Conservation (phyloP, 371 early-diverging fungal species). For the Mortierella sp. region DNA sequence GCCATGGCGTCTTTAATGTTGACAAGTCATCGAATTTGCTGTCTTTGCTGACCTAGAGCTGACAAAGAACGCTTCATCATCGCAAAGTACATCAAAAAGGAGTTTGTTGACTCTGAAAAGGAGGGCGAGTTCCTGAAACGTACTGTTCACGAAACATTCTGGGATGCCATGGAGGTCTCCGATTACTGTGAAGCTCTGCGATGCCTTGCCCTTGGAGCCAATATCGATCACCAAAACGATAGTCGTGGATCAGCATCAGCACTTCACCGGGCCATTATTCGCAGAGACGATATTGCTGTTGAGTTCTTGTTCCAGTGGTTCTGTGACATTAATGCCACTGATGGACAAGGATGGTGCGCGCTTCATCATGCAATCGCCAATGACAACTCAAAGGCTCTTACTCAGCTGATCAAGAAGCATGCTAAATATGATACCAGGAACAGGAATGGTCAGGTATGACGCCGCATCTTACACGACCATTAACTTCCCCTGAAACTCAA, state of each 20-base stretch:
- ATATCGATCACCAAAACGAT: constrained; percentile 74
- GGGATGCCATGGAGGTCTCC: constrained; percentile 65
- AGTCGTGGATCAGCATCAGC: constrained; percentile 62
- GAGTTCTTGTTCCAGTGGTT: constrained; percentile 81
- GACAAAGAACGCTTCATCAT: constrained; percentile 76
- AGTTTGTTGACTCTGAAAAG: constrained; percentile 59
- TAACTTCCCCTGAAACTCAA: neutral
- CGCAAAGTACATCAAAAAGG: constrained; percentile 80
- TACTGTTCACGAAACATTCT: constrained; percentile 59
- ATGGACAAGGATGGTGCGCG: constrained; percentile 75
- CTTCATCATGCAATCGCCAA: constrained; percentile 82
- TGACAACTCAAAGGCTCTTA: constrained; percentile 72
- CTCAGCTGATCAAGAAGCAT: constrained; percentile 72
- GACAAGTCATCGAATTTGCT: neutral
- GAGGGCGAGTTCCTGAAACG: constrained; percentile 44
- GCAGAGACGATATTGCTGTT: constrained; percentile 64
- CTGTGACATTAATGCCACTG: constrained; percentile 69
- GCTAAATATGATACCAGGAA: constrained; percentile 75
- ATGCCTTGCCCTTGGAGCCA: constrained; percentile 77
- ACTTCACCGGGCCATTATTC: constrained; percentile 71
- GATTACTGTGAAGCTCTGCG: constrained; percentile 68
- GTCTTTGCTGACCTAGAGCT: constrained; percentile 47
- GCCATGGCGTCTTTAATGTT: neutral
- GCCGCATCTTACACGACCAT: neutral
- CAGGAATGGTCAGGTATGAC: constrained; percentile 60